Percentiles rank a stretch among this genome's conserved stretches.
Conservation (phyloP, 192 early-diverging fungal genomes). For the Coemansia sp. region DNA sequence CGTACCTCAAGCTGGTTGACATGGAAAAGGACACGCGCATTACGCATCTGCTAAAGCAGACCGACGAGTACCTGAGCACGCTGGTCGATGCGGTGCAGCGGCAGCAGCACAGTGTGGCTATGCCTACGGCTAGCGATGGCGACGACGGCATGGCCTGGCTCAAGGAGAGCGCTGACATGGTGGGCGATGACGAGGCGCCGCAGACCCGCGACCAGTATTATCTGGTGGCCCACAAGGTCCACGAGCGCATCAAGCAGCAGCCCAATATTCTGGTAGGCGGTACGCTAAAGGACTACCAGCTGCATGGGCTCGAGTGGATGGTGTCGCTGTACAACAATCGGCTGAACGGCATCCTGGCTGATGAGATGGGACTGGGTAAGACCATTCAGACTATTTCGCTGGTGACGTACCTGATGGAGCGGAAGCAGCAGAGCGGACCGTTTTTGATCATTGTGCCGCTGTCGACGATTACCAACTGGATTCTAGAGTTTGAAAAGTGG, state of each 20-base stretch:
- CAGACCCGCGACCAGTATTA: conserved; percentile 72
- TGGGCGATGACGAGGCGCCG: conserved; percentile 41
- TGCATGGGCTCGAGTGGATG: conserved; percentile 99
- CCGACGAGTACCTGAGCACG: conserved; percentile 77
- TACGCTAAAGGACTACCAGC: conserved; percentile 90
- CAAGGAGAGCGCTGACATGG: conserved; percentile 35
- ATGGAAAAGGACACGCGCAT: conserved; percentile 96
- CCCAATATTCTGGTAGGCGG: conserved; percentile 86
- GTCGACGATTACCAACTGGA: conserved; percentile 97
- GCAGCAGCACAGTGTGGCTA: conserved; percentile 67
- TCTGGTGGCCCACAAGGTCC: conserved; percentile 79
- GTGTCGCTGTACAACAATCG: conserved; percentile 98
- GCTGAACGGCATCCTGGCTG: conserved; percentile 96
- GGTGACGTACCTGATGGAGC: conserved; percentile 93
- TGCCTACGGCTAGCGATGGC: conserved; percentile 26
- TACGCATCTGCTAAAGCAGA: conserved; percentile 87
- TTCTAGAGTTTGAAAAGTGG: conserved; percentile 96
- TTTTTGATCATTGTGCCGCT: conserved; percentile 95
- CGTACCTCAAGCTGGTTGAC: conserved; percentile 93
- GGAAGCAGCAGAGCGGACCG: conserved; percentile 93
- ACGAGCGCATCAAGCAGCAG: conserved; percentile 79
- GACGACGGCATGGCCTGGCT: conserved; percentile 34
- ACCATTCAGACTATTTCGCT: conserved; percentile 96
- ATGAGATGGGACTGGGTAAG: conserved; percentile 91
- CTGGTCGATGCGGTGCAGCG: conserved; percentile 82